These are phyloP conservation scores for Thuidium tamariscinum DNA, from an alignment of 225 moss, liverwort and hornwort genomes.

Conservation along the genomic window DNA sequence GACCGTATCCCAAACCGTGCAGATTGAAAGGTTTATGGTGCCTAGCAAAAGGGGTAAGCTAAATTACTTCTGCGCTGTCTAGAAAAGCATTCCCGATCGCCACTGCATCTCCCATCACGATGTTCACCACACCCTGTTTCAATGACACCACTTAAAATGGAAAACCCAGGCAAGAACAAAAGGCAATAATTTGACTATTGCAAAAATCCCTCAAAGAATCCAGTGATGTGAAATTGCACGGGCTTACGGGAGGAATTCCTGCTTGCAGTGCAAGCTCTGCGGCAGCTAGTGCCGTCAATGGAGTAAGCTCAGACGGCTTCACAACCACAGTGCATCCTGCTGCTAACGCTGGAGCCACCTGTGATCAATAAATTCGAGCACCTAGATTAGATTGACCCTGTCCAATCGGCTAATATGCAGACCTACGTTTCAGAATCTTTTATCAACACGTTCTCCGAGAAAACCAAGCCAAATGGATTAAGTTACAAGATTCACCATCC, in stretches of 20 bases:
- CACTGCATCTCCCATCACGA: slow-evolving; percentile 75
- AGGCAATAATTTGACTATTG: not conserved
- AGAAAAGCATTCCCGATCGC: slow-evolving; percentile 65
- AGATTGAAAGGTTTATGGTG: not conserved
- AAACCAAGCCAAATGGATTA: not conserved
- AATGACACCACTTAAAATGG: not conserved
- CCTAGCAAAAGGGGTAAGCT: not conserved
- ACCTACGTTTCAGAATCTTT: not conserved
- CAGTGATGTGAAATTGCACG: not conserved
- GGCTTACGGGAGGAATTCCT: slow-evolving; percentile 81
- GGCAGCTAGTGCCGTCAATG: slow-evolving; percentile 75
- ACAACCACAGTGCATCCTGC: slow-evolving; percentile 87
- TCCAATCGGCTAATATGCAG: not conserved
- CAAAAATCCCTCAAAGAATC: not conserved
- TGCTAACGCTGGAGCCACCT: slow-evolving; percentile 93
- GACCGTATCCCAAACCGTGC: not conserved
- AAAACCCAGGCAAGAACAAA: not conserved
- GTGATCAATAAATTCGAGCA: not conserved
- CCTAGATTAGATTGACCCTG: not conserved
- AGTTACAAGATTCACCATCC: not conserved
- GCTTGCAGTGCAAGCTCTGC: slow-evolving; percentile 84
- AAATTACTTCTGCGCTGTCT: slow-evolving; percentile 61
- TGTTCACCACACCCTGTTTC: slow-evolving; percentile 73
- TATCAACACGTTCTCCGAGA: not conserved
- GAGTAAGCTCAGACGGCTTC: slow-evolving; percentile 88